Evolutionary conservation across 495 filamentous ascomycete genomes (phyloP).

Genomic region (Aspergillus affinis): DNA sequence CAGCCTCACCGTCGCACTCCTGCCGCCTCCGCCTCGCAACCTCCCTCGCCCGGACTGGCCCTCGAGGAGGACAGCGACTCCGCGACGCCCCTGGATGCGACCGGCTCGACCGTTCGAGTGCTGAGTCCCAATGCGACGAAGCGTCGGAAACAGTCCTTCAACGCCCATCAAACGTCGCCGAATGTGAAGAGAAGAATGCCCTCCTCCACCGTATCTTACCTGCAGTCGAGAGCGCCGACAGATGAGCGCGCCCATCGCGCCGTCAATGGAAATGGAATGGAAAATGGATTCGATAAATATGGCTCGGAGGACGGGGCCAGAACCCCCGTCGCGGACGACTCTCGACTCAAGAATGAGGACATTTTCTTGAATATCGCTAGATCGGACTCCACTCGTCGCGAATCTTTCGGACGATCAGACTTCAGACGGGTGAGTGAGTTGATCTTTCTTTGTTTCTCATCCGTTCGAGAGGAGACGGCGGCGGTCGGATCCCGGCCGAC

Average conservation of each 20-base stretch:
- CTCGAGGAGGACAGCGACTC: constrained; percentile 16
- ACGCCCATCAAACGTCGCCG: constrained; percentile 29
- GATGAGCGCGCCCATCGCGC: constrained; percentile 31
- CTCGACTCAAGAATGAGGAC: constrained; percentile 52
- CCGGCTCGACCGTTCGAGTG: constrained; percentile 16
- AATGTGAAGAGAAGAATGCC: constrained; percentile 30
- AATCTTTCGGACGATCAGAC: constrained; percentile 46
- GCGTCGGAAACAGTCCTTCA: constrained; percentile 27
- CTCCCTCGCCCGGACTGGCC: constrained; percentile 13
- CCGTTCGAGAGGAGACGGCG: background rate
- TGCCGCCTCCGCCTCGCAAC: constrained; percentile 7
- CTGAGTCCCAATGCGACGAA: constrained; percentile 36
- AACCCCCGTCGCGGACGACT: constrained; percentile 30
- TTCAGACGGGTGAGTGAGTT: constrained; percentile 49
- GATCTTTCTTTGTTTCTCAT: background rate
- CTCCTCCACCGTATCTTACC: constrained; percentile 23
- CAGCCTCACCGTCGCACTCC: constrained; percentile 9
- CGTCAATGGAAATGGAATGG: background rate
- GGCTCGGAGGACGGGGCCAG: constrained; percentile 23
- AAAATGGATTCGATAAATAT: constrained; percentile 25
- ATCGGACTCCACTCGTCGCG: constrained; percentile 48
- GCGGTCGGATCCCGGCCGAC: background rate
- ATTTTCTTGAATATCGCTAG: constrained; percentile 64
- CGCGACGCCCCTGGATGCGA: constrained; percentile 17
- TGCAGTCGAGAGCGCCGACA: constrained; percentile 28